Conservation (phyloP, 345 rosid genomes). For the Reutealis trisperma region DNA sequence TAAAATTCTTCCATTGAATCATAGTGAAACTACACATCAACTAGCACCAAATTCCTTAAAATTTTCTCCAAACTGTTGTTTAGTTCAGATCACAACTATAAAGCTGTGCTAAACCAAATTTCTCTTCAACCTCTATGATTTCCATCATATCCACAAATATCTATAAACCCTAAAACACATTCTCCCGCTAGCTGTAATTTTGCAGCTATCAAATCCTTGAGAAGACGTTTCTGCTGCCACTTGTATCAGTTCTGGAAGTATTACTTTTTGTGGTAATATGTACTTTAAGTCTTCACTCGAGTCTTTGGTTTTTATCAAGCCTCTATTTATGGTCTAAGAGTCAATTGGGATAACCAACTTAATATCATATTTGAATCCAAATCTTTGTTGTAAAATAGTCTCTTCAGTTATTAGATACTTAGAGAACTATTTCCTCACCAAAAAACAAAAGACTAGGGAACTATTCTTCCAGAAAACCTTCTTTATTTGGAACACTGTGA, state of each 20-base stretch:
- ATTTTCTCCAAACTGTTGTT: not conserved
- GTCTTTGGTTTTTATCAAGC: not conserved
- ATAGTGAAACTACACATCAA: not conserved
- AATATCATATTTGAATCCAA: not conserved
- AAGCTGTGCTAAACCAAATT: not conserved
- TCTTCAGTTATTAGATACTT: not conserved
- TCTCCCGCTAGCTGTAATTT: not conserved
- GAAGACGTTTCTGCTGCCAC: not conserved
- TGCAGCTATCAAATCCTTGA: constrained; percentile 3
- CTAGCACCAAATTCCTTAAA: not conserved
- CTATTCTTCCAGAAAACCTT: not conserved
- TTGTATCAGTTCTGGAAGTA: not conserved
- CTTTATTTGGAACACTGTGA: not conserved
- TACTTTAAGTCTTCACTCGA: not conserved
- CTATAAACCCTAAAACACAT: not conserved
- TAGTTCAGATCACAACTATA: not conserved
- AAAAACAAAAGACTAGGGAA: too few relatives aligned
- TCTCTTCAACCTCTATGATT: not conserved
- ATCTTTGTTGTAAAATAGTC: not conserved
- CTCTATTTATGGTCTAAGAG: not conserved
- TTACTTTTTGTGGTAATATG: not conserved
- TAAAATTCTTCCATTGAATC: not conserved
- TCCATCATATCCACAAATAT: not conserved
- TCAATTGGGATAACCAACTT: not conserved
- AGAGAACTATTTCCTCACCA: not conserved